Conservation (phyloP, 2,329 filamentous ascomycete species). For the Tolypocladium nubicola region DNA sequence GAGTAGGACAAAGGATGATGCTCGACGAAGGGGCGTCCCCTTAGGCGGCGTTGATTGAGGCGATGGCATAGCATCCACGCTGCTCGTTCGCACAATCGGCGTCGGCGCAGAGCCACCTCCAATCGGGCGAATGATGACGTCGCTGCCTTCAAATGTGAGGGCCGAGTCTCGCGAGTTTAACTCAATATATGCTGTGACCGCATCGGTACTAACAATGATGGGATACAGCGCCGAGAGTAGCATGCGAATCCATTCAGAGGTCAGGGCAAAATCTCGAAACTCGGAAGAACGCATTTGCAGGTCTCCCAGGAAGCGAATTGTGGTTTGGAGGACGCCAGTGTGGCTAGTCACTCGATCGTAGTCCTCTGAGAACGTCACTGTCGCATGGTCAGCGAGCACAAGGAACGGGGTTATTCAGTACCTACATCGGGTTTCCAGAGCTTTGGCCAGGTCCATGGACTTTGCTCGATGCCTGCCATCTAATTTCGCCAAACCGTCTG, state of each 20-base stretch:
- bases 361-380: constrained; percentile 21
- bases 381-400: constrained; percentile 6
- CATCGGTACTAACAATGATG: constrained; percentile 75
- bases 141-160: constrained; percentile 75
- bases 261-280: constrained; percentile 74
- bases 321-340: constrained; percentile 58
- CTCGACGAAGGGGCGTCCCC: constrained; percentile 60
- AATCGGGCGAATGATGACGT: constrained; percentile 72
- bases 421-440: constrained; percentile 45
- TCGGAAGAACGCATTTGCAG: constrained; percentile 64
- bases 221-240: constrained; percentile 77
- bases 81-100: constrained; percentile 66
- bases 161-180: constrained; percentile 73
- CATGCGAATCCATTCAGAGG: constrained; percentile 72
- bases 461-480: constrained; percentile 33
- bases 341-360: constrained; percentile 39
- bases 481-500: constrained; percentile 2
- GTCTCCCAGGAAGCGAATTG: constrained; percentile 69
- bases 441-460: constrained; percentile 57
- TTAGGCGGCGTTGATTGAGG: constrained; percentile 33
- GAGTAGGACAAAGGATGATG: constrained; percentile 85
- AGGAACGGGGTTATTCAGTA: constrained; percentile 1
- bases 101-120: constrained; percentile 44
- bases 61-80: constrained; percentile 37
- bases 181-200: constrained; percentile 74